These are phyloP conservation scores for Fraxinus ornus DNA, from an alignment of 305 asterid genomes.

Conservation along the genomic window DNA sequence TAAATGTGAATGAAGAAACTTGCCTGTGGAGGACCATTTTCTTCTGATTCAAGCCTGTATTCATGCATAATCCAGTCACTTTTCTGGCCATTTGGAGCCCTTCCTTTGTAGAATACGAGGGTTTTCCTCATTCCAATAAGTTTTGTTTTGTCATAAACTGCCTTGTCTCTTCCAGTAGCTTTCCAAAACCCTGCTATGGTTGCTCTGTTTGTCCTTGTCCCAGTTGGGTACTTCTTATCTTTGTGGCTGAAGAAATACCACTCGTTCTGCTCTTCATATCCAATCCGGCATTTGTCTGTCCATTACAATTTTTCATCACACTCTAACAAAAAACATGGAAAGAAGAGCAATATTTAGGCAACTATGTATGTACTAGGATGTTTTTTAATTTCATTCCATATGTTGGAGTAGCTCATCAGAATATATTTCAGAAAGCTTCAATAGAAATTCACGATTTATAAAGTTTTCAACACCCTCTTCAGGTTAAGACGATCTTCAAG, in stretches of 20 bases:
- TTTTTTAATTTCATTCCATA: not conserved
- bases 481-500: not conserved
- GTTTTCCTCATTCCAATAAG: constrained; percentile 89
- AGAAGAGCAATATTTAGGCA: not conserved
- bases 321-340: not conserved
- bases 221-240: constrained; percentile 75
- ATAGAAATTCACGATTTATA: not conserved
- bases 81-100: constrained; percentile 84
- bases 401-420: not conserved
- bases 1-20: constrained; percentile 9
- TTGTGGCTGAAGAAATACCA: constrained; percentile 87
- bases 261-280: constrained; percentile 73
- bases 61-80: constrained; percentile 92
- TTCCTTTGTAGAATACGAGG: constrained; percentile 78
- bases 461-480: not conserved
- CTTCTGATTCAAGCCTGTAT: constrained; percentile 64
- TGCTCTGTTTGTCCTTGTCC: constrained; percentile 77
- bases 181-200: constrained; percentile 87
- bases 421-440: not conserved
- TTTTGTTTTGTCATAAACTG: constrained; percentile 48
- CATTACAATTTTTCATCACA: not conserved
- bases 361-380: not conserved
- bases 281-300: constrained; percentile 70
- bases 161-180: constrained; percentile 85
- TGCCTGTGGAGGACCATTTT: constrained; percentile 70